Conservation (phyloP, 2,329 filamentous ascomycete genomes). For the Ophiostoma triangulosporum region DNA sequence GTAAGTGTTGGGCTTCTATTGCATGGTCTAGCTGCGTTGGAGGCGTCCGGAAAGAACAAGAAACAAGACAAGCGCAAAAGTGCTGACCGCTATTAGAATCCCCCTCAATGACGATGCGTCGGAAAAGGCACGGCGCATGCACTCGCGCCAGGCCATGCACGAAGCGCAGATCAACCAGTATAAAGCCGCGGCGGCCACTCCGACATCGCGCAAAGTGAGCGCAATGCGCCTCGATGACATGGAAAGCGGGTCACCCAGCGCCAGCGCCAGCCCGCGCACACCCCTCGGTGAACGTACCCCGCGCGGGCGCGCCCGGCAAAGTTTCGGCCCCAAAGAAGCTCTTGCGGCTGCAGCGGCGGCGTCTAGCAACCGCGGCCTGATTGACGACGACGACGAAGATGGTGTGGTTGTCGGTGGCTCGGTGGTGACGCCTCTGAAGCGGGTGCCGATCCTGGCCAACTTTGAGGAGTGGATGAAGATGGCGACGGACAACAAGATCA, state of each 20-base stretch:
- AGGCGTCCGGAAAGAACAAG: no score
- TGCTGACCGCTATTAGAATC: slow-evolving; percentile 47
- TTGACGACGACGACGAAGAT: slow-evolving; percentile 32
- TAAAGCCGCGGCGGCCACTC: slow-evolving; percentile 52
- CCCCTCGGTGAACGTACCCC: slow-evolving; percentile 29
- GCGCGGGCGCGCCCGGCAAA: slow-evolving; percentile 13
- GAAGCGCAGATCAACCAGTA: slow-evolving; percentile 88
- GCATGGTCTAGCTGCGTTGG: no score
- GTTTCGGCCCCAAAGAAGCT: slow-evolving; percentile 20
- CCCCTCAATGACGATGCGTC: slow-evolving; percentile 90
- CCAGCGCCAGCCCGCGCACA: slow-evolving; percentile 37
- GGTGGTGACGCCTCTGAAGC: slow-evolving; percentile 80
- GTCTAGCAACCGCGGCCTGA: slow-evolving; percentile 1
- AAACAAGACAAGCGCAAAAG: not conserved
- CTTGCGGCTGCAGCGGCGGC: slow-evolving; percentile 5
- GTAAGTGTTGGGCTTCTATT: slow-evolving; percentile 28
- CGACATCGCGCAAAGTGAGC: slow-evolving; percentile 52
- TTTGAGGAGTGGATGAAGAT: slow-evolving; percentile 99
- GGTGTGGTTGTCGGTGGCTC: slow-evolving; percentile 48
- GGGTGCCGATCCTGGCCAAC: slow-evolving; percentile 88
- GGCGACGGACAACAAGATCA: slow-evolving; percentile 99
- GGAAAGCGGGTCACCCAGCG: slow-evolving; percentile 38
- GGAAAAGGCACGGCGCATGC: slow-evolving; percentile 78
- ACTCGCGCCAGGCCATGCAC: slow-evolving; percentile 76
- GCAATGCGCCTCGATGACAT: slow-evolving; percentile 41